Evolutionary conservation across 352 stramenopile species (phyloP).

Genomic region (Globisporangium lucens): DNA sequence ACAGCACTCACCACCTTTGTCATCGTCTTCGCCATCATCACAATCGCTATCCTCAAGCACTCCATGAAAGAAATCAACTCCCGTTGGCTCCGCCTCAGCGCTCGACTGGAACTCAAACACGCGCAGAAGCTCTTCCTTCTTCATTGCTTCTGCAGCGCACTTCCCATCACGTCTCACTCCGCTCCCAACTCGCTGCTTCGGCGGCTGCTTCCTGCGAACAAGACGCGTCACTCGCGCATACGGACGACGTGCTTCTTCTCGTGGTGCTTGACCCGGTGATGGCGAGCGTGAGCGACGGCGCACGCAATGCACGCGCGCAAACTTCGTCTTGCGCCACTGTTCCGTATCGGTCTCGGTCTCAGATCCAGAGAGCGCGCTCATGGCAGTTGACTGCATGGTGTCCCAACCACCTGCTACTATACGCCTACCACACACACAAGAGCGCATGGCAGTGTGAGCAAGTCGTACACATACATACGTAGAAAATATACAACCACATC

Average conservation of each 20-base stretch:
- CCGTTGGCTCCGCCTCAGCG: neutral
- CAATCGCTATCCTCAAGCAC: neutral
- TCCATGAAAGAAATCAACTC: slow-evolving; percentile 2
- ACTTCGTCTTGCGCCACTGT: neutral
- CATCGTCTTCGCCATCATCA: neutral
- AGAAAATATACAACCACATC: neutral
- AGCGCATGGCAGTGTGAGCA: neutral
- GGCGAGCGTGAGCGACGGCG: neutral
- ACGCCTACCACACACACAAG: too few relatives aligned
- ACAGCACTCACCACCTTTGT: neutral
- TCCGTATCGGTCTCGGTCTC: slow-evolving; percentile 1
- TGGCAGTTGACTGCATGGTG: neutral
- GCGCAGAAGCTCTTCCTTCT: neutral
- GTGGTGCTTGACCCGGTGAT: neutral
- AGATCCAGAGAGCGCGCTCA: neutral
- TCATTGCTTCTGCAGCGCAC: neutral
- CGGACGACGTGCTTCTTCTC: neutral
- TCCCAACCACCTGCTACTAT: neutral
- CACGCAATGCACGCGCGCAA: slow-evolving; percentile 6
- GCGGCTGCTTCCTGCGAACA: slow-evolving; percentile 13
- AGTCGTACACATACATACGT: neutral
- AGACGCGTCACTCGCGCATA: slow-evolving; percentile 6
- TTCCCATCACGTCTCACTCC: neutral
- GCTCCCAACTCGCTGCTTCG: slow-evolving; percentile 1
- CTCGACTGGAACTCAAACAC: slow-evolving; percentile 16